Evolutionary conservation across 208 protist species (phyloP), one percentile per base, ranked within the genome.

Genomic region (Leishmania tropica): DNA sequence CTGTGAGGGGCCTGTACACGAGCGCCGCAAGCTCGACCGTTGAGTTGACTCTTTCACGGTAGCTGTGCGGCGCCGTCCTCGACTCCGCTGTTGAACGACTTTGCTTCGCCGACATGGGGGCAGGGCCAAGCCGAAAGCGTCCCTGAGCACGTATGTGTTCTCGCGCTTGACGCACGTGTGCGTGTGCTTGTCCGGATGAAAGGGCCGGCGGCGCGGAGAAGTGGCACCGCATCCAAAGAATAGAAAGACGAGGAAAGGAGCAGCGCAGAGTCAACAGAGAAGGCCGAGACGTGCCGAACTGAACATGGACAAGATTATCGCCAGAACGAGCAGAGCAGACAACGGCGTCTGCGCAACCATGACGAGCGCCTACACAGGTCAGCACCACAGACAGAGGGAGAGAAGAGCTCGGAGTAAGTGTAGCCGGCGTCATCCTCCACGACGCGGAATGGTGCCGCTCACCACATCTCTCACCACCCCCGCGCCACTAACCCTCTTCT

Each of bases 11-110:
- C 37, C 75, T 70, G n/a, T 94, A 88, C 37, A 91, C 71, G 21
- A 97, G 65, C 8, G 83, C 87, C 24, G 81, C 85, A 2, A 95
- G 65, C n/a, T 67, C 40, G 19, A 88, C 42, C 10, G 83, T 88
- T 35, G 87, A 85, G 13, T 31, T 31, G 15, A 83, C 78, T 40
- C 62, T 76, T 47, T 51, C 67, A 10, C 78, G 83, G 74, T 86
- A 86, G 54, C 64, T 75, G 47, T 71, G 54, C 28, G 83, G 56
- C 19, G 64, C n/a, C 45, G 74, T 60, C 48, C n/a, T 60, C 72
- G 72, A 7, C 19, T 54, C 48, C 48, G 48, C 35, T n/a, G 72
- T 0, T 28, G 68, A 31, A 53, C 3, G 24, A 11, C 1, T 35
- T 73, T 13, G 68, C 42, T 3, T 10, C 17, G 15, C 37, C 15